Evolutionary conservation across 2,329 filamentous ascomycete species (phyloP), one percentile per base, ranked within the genome.

Genomic region (Paracorniculantispora psalliotae): DNA sequence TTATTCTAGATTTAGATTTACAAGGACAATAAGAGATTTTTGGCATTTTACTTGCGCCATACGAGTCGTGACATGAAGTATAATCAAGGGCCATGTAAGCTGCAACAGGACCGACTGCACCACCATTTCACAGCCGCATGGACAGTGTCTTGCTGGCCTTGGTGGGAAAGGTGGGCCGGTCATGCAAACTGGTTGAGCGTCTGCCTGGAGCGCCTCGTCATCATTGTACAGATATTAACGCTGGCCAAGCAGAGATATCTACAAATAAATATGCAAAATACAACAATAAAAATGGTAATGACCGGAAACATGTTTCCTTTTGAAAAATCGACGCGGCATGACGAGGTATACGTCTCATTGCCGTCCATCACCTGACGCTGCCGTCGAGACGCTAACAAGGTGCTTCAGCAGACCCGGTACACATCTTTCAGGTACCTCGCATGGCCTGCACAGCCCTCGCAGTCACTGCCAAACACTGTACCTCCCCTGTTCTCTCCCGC

Each of bases 281-380:
- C n/a, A n/a, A n/a, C n/a, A 35, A 35, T 3, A 5, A 25, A 4
- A 13, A 50, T 25, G 19, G 10, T 13, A 25, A 12, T 17, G 12
- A 6, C 6, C 12, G 12, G 30, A 6, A 33, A 26, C 25, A 25
- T 17, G 4, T 10, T 46, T 26, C 15, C 28, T 28, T 19, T 12
- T 41, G 13, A 39, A 41, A n/a, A 8, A n/a, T 10, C 10, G 1
- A 25, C 23, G 13, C 13, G 21, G 21, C 35, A 52, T 41, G 21
- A 39, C 13, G 21, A 28, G 35, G 7, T n/a, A 17, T 9, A 35
- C 25, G 28, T 30, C 33, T 46, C 44, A 30, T 41, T 17, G 28
- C 9, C 23, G 30, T 37, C 43, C 44, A n/a, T 57, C 53, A 57
- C 43, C 44, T 57, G 53, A 57, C 44, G 30, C 10, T 26, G 33